Evolutionary conservation across 345 rosid species (phyloP).

Genomic region (Gossypium mustelinum): DNA sequence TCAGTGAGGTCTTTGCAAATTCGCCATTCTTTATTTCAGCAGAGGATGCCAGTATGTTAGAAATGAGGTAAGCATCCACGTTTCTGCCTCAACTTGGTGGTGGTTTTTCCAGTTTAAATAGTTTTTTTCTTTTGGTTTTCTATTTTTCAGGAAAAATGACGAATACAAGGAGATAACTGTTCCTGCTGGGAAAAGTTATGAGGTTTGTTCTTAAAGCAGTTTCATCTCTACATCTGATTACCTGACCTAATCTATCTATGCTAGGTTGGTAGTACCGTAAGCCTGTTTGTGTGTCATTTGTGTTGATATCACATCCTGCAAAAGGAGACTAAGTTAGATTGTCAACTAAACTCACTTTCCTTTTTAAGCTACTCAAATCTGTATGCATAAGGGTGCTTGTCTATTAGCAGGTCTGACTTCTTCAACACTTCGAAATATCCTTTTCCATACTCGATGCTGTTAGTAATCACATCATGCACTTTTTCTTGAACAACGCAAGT

Average conservation of each 20-base stretch:
- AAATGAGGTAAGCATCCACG: constrained; percentile 48
- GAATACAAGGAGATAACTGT: constrained; percentile 80
- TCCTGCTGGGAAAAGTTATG: constrained; percentile 73
- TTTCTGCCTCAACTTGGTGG: constrained; percentile 16
- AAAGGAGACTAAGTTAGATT: not conserved
- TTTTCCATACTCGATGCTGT: not conserved
- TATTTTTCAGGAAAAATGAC: constrained; percentile 59
- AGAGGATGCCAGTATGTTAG: constrained; percentile 63
- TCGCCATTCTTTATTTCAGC: constrained; percentile 95
- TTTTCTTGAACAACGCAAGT: not conserved
- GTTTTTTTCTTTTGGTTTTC: constrained; percentile 11
- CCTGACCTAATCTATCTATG: constrained; percentile 5
- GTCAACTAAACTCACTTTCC: not conserved
- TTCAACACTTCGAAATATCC: not conserved
- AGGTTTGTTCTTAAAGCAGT: constrained; percentile 44
- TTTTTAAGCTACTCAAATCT: not conserved
- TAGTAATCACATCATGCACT: not conserved
- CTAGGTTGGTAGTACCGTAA: not conserved
- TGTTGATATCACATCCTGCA: not conserved
- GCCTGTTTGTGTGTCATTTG: not conserved
- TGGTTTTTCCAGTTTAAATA: constrained; percentile 16
- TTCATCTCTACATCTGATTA: not conserved
- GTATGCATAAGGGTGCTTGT: not conserved
- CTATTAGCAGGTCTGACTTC: not conserved
- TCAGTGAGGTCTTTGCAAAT: constrained; percentile 83